Evolutionary conservation across 208 protist species (phyloP).

Genomic region (Crithidia brevicula): DNA sequence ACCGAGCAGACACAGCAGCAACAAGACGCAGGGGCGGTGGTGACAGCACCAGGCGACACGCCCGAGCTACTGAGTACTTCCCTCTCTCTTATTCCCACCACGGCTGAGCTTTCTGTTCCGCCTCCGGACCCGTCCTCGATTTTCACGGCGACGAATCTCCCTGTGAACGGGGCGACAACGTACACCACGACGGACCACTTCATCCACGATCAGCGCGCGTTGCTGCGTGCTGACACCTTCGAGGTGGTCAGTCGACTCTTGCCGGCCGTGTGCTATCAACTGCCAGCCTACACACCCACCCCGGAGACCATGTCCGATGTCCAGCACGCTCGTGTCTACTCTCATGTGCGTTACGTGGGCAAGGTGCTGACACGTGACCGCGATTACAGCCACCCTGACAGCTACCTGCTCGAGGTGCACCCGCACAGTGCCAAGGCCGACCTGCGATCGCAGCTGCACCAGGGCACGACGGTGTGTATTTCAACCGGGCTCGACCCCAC

Average conservation of each 20-base stretch:
- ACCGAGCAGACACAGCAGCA: neutral
- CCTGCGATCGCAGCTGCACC: constrained; percentile 51
- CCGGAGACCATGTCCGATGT: constrained; percentile 68
- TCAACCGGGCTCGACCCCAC: constrained; percentile 68
- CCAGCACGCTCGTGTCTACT: constrained; percentile 71
- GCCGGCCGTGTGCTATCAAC: constrained; percentile 65
- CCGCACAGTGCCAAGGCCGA: constrained; percentile 59
- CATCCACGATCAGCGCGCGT: constrained; percentile 71
- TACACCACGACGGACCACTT: constrained; percentile 65
- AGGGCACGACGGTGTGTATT: constrained; percentile 84
- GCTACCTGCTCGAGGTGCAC: constrained; percentile 80
- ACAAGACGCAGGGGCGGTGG: neutral
- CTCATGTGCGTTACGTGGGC: constrained; percentile 68
- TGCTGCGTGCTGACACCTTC: constrained; percentile 91
- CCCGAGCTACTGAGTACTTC: too few relatives aligned
- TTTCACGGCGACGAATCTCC: constrained; percentile 72
- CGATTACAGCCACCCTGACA: constrained; percentile 67
- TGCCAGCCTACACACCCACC: constrained; percentile 58
- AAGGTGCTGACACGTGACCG: constrained; percentile 74
- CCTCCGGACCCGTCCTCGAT: constrained; percentile 58
- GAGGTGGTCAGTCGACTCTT: constrained; percentile 72
- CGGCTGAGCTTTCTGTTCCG: constrained; percentile 58
- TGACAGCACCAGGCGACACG: neutral
- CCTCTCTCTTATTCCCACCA: constrained; percentile 61
- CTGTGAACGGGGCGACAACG: constrained; percentile 49